Evolutionary conservation across 805 yeast species (phyloP), one percentile per base, ranked within the genome.

Genomic region (Wickerhamomyces chambardii): DNA sequence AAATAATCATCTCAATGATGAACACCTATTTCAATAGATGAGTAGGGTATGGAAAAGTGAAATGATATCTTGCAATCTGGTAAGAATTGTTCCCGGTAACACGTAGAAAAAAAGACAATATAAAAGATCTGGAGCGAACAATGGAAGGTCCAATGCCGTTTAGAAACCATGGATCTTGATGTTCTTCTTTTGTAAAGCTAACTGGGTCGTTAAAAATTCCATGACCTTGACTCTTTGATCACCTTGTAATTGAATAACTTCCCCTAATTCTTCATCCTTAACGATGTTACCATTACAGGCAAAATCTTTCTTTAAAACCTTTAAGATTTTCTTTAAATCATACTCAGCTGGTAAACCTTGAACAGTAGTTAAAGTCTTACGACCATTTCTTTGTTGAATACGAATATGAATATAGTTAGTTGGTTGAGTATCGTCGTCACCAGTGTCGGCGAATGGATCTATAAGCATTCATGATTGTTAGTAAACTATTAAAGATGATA

Each of bases 361-460:
- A 43, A 90, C 97, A 29, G 98, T 90, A 48, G 98, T 90, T 61
- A 90, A 77, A 45, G 97, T 90, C 69, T 90, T 90, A 70, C 97
- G 89, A 61, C 98, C 98, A 71, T 92, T 90, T 74, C 98, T 90
- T 72, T 90, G 98, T 69, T 90, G 98, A 62, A 94, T 90, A 75
- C 98, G 94, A 63, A 90, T 83, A 67, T 89, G 98, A 65, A 90
- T 85, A 70, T 89, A 86, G 72, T 85, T 87, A 41, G 94, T 78
- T 58, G 95, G 84, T 68, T 90, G 90, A 52, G 95, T 83, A 64
- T 90, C 96, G 70, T 92, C 94, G 77, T 90, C 97, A 73, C 97
- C 97, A 68, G 97, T 89, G 67, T 90, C 98, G 80, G 97, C 97
- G 80, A 90, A 90, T 45, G 98, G 98, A 70, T 90, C 95, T 72